Percentiles rank a stretch among this genome's conserved stretches.
Conservation (phyloP, 2,329 filamentous ascomycete genomes). For the Chrysoporthe puriensis region DNA sequence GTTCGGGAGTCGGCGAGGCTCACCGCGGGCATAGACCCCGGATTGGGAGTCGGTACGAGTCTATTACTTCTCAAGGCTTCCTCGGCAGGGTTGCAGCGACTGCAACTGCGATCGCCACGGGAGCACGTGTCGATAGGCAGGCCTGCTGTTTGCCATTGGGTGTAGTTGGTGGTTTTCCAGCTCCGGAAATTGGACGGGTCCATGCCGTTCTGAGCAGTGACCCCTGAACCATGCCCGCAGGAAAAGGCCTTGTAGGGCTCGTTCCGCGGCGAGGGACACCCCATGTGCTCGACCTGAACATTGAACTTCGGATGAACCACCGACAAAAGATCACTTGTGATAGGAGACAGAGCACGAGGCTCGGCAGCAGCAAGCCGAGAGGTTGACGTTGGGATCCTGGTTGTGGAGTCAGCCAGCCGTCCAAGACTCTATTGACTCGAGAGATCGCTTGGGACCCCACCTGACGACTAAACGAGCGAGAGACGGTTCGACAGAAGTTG, state of each 20-base stretch:
- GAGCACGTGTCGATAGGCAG: constrained; percentile 24
- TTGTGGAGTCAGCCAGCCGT: not conserved
- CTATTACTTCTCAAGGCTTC: constrained; percentile 20
- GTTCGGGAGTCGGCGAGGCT: constrained; percentile 22
- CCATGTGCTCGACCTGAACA: not conserved
- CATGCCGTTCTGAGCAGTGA: not conserved
- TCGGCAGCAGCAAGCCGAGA: not conserved
- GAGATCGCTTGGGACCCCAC: not conserved
- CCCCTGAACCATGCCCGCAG: constrained; percentile 9
- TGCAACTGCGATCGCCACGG: not conserved
- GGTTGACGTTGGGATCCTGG: not conserved
- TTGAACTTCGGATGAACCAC: not conserved
- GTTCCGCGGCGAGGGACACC: not conserved
- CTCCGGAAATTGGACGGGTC: constrained; percentile 10
- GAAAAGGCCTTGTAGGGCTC: not conserved
- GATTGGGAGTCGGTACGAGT: constrained; percentile 20
- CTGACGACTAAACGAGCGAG: too few relatives aligned
- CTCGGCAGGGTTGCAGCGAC: constrained; percentile 16
- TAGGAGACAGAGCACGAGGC: not conserved
- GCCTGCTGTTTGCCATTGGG: constrained; percentile 24
- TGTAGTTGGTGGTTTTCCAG: not conserved
- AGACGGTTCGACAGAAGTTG: too few relatives aligned
- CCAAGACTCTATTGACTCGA: not conserved
- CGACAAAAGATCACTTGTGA: constrained; percentile 1
- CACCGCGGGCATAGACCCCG: constrained; percentile 20